Base-by-base conservation (phyloP, 176 grass and related monocot genomes). In the Cymbopogon citratus region DNA sequence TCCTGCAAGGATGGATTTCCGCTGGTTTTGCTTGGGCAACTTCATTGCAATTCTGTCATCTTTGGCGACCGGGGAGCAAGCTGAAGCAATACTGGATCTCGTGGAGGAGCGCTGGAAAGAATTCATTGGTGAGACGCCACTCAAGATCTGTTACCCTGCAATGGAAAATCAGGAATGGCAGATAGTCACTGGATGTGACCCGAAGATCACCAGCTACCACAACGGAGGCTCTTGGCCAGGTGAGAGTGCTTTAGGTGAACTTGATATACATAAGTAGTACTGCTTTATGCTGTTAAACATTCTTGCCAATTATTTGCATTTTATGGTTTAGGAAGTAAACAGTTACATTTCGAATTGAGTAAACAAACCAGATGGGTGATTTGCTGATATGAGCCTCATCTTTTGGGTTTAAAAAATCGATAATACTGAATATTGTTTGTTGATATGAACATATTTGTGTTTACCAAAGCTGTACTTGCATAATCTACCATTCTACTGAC, bases 21-120 rank as follows among this genome's bases (percentile, higher is more conserved):
- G 89, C 71, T 91, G 89, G 89, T 94, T 94, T 83, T 91, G 84
- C 87, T 62, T 94, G 46, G 89, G 92, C 27, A 94, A 94, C 73
- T 94, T 88, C 80, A 68, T 94, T 60, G 92, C 92, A 36, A 94
- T 94, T 84, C 83, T 94, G 41, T 88, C 92, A 7, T 91, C 86
- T 3, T 63, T 94, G 70, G 80, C 92, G 45, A 91, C 89, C 7
- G 54, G 60, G 46, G 83, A 94, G 68, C 89, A 94, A 77, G 81
- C 83, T 67, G 66, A 83, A 83, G 89, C 89, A 19, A 94, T 94
- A 52, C 69, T 94, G 86, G 92, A 94, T 82, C 89, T 91, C 19
- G 81, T 94, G 39, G 89, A 94, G 57, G 89, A 51, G 73, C 79
- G 92, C 57, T 94, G 92, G 89, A 26, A 73, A 38, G 92, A 94